Evolutionary conservation across 306 rosid genomes (phyloP), one percentile per base, ranked within the genome.

Genomic region (Rubus parviflorus): DNA sequence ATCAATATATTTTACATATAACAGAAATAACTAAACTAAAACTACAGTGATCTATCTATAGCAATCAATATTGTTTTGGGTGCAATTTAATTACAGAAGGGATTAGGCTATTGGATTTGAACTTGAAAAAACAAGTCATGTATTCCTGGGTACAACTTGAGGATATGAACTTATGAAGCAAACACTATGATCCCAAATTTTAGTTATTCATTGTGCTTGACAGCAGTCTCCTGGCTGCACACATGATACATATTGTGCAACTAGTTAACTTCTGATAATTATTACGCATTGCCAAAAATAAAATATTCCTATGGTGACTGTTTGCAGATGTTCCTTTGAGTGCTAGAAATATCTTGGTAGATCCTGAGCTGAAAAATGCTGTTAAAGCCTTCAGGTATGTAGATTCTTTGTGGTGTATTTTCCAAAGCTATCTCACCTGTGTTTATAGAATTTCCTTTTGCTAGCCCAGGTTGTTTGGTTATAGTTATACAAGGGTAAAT

Each of bases 291-390:
- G 6, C 62, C 11, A n/a, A 40, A 22, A 9, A 20, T 64, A 22
- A 22, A 9, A 20, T 64, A 35, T 70, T 77, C 73, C 68, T 68
- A 23, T 5, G 16, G 13, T 72, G 37, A 63, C 37, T 38, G 17
- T 60, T 80, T 84, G 82, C 90, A 94, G 98, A 88, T 85, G 93
- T 87, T 81, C 97, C 98, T 73, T 35, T 94, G 80, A 77, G 95
- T 23, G 88, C 95, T 79, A 89, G 98, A 82, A 92, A 92, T 80
- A 92, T 94, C 81, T 85, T 92, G 91, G 97, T 89, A 83, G 77
- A 94, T 70, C 84, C 86, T 30, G 97, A 92, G 74, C 90, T 94
- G 82, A 92, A 92, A 92, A 82, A 25, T 88, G 97, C 97, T 52
- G 97, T 94, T 60, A 94, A 92, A 83, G 80, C 94, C 72, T 88